phyloP scores from a whole-genome alignment of 768 basidiomycete species.

The Chlorophyllum brunneum region DNA sequence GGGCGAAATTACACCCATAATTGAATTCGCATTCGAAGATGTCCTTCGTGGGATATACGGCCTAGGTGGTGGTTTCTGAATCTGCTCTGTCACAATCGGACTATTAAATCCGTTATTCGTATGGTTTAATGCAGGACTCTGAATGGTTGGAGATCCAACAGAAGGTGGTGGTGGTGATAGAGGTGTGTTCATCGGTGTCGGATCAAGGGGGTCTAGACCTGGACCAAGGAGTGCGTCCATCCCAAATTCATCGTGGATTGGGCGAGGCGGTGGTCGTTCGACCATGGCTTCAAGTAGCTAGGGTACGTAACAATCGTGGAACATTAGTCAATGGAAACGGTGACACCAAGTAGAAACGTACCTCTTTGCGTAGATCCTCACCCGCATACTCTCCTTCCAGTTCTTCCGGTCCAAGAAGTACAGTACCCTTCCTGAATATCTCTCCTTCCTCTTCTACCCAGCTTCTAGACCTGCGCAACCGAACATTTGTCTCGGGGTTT shows the following conservation, averaged over 20 bases:
- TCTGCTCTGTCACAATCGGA: slow-evolving; percentile 17
- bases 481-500: background rate
- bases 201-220: slow-evolving; percentile 14
- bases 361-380: slow-evolving; percentile 83
- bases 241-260: slow-evolving; percentile 60
- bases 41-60: slow-evolving; percentile 59
- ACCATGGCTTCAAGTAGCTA: slow-evolving; percentile 85
- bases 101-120: background rate
- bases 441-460: slow-evolving; percentile 97
- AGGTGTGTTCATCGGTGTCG: slow-evolving; percentile 8
- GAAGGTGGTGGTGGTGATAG: slow-evolving; percentile 25
- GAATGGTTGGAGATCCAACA: slow-evolving; percentile 14
- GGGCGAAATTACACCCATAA: slow-evolving; percentile 37
- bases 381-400: slow-evolving; percentile 89
- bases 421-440: slow-evolving; percentile 88
- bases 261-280: slow-evolving; percentile 76
- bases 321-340: background rate
- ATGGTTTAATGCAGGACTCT: slow-evolving; percentile 2
- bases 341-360: slow-evolving; percentile 22
- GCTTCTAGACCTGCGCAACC: slow-evolving; percentile 51
- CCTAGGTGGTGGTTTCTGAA: slow-evolving; percentile 43
- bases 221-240: slow-evolving; percentile 30
- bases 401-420: slow-evolving; percentile 76
- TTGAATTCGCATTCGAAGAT: slow-evolving; percentile 40
- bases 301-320: background rate